Percentiles rank a stretch among this genome's conserved stretches.
These are phyloP conservation scores for Hypoxylon intermedium DNA, from an alignment of 495 filamentous ascomycete genomes.

Conservation along the genomic window DNA sequence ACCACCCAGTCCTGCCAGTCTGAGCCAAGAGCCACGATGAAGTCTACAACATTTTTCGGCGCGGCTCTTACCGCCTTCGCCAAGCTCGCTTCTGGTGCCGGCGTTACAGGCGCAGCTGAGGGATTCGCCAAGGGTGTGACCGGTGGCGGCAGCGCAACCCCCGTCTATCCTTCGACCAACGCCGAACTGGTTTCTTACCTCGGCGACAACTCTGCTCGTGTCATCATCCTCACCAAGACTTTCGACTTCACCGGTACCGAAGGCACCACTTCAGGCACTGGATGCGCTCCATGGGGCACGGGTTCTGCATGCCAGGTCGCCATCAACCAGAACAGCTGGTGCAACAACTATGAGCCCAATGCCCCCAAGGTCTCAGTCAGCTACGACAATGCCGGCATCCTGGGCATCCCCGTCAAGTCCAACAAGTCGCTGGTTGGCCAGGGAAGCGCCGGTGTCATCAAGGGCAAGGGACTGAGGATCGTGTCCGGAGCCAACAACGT, in stretches of 20 bases:
- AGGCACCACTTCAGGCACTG: constrained; percentile 51
- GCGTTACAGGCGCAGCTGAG: constrained; percentile 38
- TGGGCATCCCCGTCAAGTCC: constrained; percentile 42
- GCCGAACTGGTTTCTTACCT: constrained; percentile 46
- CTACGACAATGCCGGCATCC: constrained; percentile 47
- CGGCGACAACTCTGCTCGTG: constrained; percentile 51
- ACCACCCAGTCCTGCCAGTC: not conserved
- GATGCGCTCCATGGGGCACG: constrained; percentile 56
- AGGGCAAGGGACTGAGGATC: constrained; percentile 46
- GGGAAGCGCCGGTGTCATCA: constrained; percentile 45
- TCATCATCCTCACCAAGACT: constrained; percentile 57
- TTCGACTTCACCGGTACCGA: constrained; percentile 55
- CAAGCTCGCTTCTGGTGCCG: constrained; percentile 1
- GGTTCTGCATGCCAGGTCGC: constrained; percentile 54
- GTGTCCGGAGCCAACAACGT: constrained; percentile 44
- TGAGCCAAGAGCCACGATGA: not conserved
- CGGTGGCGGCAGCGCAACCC: constrained; percentile 56
- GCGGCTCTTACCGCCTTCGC: constrained; percentile 9
- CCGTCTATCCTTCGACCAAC: constrained; percentile 52
- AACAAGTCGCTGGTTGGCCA: constrained; percentile 47
- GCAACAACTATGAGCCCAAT: constrained; percentile 34
- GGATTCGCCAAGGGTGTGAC: constrained; percentile 59
- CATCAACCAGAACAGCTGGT: constrained; percentile 60
- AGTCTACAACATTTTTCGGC: not conserved
- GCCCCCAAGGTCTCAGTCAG: constrained; percentile 42